Base-by-base conservation (phyloP, 768 basidiomycete genomes). In the Naganishia friedmannii region DNA sequence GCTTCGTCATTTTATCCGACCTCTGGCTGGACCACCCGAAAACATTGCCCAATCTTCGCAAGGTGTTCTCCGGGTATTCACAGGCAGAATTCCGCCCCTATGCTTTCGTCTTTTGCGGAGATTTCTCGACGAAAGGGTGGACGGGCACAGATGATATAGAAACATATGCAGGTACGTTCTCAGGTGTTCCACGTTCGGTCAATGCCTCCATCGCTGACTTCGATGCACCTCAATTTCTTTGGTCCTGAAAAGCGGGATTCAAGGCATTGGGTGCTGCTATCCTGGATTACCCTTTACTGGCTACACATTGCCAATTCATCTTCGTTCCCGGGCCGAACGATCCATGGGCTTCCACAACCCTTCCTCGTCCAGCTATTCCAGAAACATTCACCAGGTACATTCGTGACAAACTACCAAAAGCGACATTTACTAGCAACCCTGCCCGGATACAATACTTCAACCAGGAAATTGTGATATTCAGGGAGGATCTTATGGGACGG, bases 301-400 rank as follows among this genome's bases (percentile, higher is more conserved):
- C 88, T 26, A 86, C 88, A 7, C 82, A 82, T 53, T 93, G 93
- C 0, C 92, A 94, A 78, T 96, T 98, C 80, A 86, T 98, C 66
- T 87, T 99, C 73, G 89, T 98, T 26, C 96, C 96, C 6, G 96
- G 96, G 7, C 96, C 96, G 1, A 83, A 91, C 63, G 96, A 99
- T 82, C 86, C 95, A 29, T 85, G 82, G 81, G 84, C 90, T 67
- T 92, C 92, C 67, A 85, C 88, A 12, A 86, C 89, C 26, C 82
- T 96, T 15, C 96, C 96, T 32, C 88, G 92, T 37, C 87, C 87
- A 48, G 86, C 91, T 0, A 84, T 99, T 32, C 86, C 97, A 4
- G 86, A 90, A 0, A 86, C 87, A 1, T 88, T 98, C 74, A 85
- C 87, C 0, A 82, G 87, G 19, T 87, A 88, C 45, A 82, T 99